Evolutionary conservation across 2,329 filamentous ascomycete genomes (phyloP).

Genomic region (Alternaria triticimaculans): DNA sequence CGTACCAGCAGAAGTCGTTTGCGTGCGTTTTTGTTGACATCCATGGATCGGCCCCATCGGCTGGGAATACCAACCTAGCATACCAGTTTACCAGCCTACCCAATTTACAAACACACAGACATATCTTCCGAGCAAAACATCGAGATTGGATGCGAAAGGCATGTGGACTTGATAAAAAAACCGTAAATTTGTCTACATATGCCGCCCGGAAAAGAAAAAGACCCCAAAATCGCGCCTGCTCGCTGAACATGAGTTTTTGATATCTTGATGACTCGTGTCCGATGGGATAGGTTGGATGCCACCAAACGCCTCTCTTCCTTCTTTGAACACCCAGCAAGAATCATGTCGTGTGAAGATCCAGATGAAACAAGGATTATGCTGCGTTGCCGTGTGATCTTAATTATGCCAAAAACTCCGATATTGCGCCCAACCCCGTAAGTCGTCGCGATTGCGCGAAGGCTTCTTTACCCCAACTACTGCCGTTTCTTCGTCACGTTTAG

Average conservation of each 20-base stretch:
- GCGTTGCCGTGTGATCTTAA: neutral
- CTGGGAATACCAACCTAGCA: neutral
- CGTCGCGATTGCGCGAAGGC: neutral
- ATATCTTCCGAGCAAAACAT: too few species aligned
- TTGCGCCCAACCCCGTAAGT: neutral
- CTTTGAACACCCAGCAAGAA: neutral
- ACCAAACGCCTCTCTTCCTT: neutral
- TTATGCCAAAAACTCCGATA: neutral
- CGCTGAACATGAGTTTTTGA: neutral
- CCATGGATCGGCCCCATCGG: neutral
- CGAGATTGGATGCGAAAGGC: too few species aligned
- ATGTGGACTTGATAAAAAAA: too few species aligned
- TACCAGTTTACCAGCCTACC: too few species aligned
- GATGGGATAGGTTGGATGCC: neutral
- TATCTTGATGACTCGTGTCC: neutral
- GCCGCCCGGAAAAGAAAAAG: neutral
- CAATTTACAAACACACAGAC: too few species aligned
- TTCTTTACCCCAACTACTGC: neutral
- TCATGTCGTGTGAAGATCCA: neutral
- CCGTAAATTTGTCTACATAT: neutral
- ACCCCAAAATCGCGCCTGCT: neutral
- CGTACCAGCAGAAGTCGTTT: neutral
- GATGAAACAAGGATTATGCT: neutral
- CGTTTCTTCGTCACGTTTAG: constrained; percentile 17
- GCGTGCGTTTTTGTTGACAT: neutral